Conservation (phyloP, 2,329 filamentous ascomycete genomes). For the Paraconiothyrium brasiliense region DNA sequence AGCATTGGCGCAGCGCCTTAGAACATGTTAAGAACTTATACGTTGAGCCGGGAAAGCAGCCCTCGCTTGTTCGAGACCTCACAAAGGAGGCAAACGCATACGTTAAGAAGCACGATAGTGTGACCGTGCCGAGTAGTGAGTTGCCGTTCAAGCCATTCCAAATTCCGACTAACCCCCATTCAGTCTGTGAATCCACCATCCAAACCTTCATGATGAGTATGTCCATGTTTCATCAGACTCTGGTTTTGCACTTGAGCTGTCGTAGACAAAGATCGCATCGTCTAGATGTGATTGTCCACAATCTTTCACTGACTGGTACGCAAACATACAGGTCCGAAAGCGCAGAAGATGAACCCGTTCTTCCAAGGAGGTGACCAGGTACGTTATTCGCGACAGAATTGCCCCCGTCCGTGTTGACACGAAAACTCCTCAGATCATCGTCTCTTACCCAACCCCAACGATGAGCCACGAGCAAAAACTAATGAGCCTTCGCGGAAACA, state of each 20-base stretch:
- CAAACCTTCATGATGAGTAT: conserved; percentile 65
- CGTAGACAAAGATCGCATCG: too few species aligned
- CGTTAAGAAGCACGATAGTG: conserved; percentile 63
- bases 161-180: too few species aligned
- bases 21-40: conserved; percentile 66
- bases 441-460: conserved; percentile 64
- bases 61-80: conserved; percentile 61
- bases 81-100: conserved; percentile 63
- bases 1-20: conserved; percentile 63
- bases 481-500: conserved; percentile 70
- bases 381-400: background rate
- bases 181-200: conserved; percentile 48
- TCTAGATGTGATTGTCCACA: background rate
- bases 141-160: too few species aligned
- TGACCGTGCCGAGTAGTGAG: conserved; percentile 59
- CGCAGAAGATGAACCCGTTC: conserved; percentile 66
- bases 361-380: conserved; percentile 63
- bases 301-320: background rate
- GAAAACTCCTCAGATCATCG: conserved; percentile 54
- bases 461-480: conserved; percentile 66
- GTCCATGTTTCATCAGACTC: background rate
- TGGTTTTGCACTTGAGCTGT: background rate
- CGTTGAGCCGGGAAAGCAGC: conserved; percentile 64
- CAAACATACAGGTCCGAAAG: conserved; percentile 42
- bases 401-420: background rate